Evolutionary conservation across 1,284 basidiomycete species (phyloP).

Genomic region (Tilletia caries): DNA sequence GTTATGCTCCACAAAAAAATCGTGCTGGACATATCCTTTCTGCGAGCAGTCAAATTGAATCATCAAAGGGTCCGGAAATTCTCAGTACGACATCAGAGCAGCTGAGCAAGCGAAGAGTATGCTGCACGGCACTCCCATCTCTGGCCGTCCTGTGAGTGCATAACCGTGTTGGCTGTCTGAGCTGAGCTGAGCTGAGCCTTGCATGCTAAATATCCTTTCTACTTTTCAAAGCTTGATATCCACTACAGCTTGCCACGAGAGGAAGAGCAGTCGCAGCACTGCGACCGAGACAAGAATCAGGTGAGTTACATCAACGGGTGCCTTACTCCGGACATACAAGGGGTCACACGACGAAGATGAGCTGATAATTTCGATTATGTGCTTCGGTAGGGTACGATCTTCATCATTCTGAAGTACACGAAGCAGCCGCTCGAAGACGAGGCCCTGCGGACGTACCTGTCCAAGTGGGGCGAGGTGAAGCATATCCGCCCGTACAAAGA

Average conservation of each 20-base stretch:
- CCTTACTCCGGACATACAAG: background rate
- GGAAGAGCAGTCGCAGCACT: constrained; percentile 69
- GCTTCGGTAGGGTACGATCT: constrained; percentile 70
- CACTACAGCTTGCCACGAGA: constrained; percentile 90
- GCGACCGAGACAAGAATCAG: constrained; percentile 82
- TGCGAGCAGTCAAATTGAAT: no score
- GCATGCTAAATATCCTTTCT: no score
- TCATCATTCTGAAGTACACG: constrained; percentile 70
- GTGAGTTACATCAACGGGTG: constrained; percentile 57
- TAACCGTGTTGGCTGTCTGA: background rate
- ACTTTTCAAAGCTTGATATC: constrained; percentile 75
- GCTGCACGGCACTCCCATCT: constrained; percentile 15
- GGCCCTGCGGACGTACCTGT: constrained; percentile 76
- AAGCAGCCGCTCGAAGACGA: constrained; percentile 72
- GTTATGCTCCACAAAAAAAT: background rate
- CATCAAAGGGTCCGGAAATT: no score
- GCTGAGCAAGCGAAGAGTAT: constrained; percentile 6
- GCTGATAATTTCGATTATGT: background rate
- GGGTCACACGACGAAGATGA: background rate
- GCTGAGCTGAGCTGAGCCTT: background rate
- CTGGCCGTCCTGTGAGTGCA: constrained; percentile 23
- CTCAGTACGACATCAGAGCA: constrained; percentile 55
- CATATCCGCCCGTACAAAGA: constrained; percentile 59
- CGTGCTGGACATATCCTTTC: no score
- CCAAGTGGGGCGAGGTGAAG: constrained; percentile 85